Evolutionary conservation across 306 rosid species (phyloP).

Genomic region (Lathyrus aphaca): DNA sequence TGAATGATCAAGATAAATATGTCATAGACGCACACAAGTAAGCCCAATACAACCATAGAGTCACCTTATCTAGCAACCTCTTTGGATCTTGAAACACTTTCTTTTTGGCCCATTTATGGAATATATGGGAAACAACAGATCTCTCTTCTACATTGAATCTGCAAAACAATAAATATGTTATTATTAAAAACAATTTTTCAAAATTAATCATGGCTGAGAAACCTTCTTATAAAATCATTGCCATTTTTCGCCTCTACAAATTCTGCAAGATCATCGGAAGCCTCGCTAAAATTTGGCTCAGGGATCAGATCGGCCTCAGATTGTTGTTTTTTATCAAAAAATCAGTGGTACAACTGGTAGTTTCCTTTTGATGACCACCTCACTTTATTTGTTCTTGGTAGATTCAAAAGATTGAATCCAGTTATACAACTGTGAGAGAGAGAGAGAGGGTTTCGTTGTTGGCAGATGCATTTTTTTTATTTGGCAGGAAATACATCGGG

Average conservation of each 20-base stretch:
- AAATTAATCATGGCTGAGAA: constrained; percentile 30
- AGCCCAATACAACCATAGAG: constrained; percentile 5
- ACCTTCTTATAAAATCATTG: constrained; percentile 79
- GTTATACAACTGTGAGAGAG: too few relatives aligned
- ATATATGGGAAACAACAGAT: constrained; percentile 76
- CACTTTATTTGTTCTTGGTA: constrained; percentile 49
- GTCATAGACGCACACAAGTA: not conserved
- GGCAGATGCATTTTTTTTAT: too few relatives aligned
- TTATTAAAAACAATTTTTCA: constrained; percentile 26
- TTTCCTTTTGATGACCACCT: constrained; percentile 45
- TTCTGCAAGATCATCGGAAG: constrained; percentile 54
- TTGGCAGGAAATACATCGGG: too few relatives aligned
- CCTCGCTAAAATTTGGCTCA: constrained; percentile 49
- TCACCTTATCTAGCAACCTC: constrained; percentile 92
- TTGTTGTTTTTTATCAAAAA: constrained; percentile 35
- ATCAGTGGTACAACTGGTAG: constrained; percentile 33
- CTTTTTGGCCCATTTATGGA: constrained; percentile 94
- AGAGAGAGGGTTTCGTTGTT: too few relatives aligned
- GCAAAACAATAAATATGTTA: constrained; percentile 33
- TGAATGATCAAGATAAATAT: not conserved
- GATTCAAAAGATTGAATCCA: too few relatives aligned
- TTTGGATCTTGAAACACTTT: constrained; percentile 93
- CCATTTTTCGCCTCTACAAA: constrained; percentile 50
- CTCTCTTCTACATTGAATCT: constrained; percentile 82
- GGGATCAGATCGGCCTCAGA: constrained; percentile 48